These are phyloP conservation scores for Leccinellum rugosiceps DNA, from an alignment of 768 basidiomycete genomes.

Conservation along the genomic window DNA sequence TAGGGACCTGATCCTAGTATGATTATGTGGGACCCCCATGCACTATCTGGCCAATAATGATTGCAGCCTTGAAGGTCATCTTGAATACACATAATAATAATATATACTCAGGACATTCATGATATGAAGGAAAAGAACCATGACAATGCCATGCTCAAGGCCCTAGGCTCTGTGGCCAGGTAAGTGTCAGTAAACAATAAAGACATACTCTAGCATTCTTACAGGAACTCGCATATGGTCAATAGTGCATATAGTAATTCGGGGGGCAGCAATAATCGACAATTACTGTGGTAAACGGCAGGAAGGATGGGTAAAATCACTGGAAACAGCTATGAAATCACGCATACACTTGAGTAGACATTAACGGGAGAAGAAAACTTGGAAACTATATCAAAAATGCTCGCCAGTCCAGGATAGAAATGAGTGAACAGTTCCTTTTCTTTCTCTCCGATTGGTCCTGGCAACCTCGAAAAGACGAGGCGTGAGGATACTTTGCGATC, in stretches of 20 bases:
- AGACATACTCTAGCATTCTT: not conserved
- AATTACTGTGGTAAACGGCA: conserved; percentile 8
- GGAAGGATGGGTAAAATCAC: conserved; percentile 1
- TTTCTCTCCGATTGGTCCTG: conserved; percentile 20
- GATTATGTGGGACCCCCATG: no score
- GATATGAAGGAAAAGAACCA: not conserved
- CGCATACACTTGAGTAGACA: conserved; percentile 22
- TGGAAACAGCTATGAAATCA: conserved; percentile 20
- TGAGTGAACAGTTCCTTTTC: conserved; percentile 9
- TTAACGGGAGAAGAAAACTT: not conserved
- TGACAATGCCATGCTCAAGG: not conserved
- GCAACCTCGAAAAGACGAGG: conserved; percentile 19
- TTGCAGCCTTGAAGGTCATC: not conserved
- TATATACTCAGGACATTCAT: not conserved
- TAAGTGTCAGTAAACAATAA: not conserved
- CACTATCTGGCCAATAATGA: not conserved
- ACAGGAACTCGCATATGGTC: not conserved
- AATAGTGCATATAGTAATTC: conserved; percentile 18
- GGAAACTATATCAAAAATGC: conserved; percentile 17
- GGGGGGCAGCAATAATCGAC: conserved; percentile 15
- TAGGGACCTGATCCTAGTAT: no score
- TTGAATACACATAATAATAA: no score
- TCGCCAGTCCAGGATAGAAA: conserved; percentile 11
- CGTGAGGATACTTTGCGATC: conserved; percentile 15
- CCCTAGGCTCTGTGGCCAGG: not conserved